Evolutionary conservation across 139 green algal species (phyloP).

Genomic region (Micractinium sp.): DNA sequence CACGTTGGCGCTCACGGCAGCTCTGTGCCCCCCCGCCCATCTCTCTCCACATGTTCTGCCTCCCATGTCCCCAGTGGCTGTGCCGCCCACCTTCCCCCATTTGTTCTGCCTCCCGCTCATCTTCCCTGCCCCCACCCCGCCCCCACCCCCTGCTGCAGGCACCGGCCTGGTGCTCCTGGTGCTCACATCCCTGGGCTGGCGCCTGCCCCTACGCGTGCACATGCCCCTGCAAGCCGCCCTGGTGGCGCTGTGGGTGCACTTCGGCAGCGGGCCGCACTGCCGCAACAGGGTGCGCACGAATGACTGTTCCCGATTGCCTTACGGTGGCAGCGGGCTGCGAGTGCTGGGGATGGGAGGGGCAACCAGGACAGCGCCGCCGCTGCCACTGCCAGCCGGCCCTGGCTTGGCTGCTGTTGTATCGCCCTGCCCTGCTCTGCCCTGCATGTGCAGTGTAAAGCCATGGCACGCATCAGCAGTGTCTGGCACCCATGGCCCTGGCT

Average conservation of each 20-base stretch:
- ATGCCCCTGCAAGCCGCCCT: not conserved
- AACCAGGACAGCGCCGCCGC: no score
- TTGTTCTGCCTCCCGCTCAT: not conserved
- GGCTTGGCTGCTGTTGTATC: no score
- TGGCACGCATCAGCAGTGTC: no score
- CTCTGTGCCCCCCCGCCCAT: not conserved
- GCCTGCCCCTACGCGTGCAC: not conserved
- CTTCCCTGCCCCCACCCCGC: not conserved
- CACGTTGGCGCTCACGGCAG: not conserved
- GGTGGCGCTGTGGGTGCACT: constrained; percentile 2
- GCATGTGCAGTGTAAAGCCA: no score
- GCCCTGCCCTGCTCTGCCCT: no score
- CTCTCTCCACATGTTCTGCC: not conserved
- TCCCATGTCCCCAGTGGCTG: not conserved
- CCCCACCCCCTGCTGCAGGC: not conserved
- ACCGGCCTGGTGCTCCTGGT: constrained; percentile 1
- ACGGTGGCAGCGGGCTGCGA: no score
- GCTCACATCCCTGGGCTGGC: constrained; percentile 1
- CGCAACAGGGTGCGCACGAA: constrained; percentile 3
- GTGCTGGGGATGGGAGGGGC: no score
- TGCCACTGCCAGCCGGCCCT: no score
- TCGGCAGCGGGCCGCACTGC: not conserved
- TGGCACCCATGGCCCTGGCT: no score
- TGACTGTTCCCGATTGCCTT: no score
- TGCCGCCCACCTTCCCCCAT: not conserved